These are phyloP conservation scores for Neohortaea acidophila DNA, from an alignment of 495 filamentous ascomycete genomes.

Conservation along the genomic window DNA sequence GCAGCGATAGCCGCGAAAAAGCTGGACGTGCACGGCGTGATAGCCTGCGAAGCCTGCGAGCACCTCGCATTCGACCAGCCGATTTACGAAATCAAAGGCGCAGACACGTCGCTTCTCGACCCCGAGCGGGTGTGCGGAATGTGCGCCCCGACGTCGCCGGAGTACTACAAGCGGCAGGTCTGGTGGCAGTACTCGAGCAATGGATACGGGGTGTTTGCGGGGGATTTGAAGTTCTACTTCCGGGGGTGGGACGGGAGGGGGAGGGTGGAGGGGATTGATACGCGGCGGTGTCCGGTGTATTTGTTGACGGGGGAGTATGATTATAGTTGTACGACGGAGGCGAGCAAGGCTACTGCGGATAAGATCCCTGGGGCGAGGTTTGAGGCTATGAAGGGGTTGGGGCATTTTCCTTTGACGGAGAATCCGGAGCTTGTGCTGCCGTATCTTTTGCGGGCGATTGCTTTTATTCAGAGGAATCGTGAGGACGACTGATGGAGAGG, in stretches of 20 bases:
- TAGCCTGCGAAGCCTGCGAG: slow-evolving; percentile 25
- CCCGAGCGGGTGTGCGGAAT: slow-evolving; percentile 30
- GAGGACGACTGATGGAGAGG: no score
- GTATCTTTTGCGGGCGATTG: slow-evolving; percentile 13
- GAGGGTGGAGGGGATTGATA: slow-evolving; percentile 26
- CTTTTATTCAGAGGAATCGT: slow-evolving; percentile 5
- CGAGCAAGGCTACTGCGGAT: slow-evolving; percentile 25
- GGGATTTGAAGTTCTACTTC: slow-evolving; percentile 33
- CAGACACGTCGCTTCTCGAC: slow-evolving; percentile 22
- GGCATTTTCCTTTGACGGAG: slow-evolving; percentile 27
- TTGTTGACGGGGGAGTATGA: slow-evolving; percentile 32
- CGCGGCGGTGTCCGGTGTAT: slow-evolving; percentile 27
- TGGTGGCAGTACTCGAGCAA: slow-evolving; percentile 29
- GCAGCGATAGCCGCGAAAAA: slow-evolving; percentile 25
- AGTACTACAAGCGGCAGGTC: slow-evolving; percentile 26
- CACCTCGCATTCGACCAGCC: slow-evolving; percentile 7
- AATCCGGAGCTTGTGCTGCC: slow-evolving; percentile 17
- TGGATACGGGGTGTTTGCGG: slow-evolving; percentile 30
- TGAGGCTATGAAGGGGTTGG: slow-evolving; percentile 26
- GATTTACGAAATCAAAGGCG: slow-evolving; percentile 11
- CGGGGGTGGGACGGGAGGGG: slow-evolving; percentile 29
- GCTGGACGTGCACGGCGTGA: slow-evolving; percentile 26
- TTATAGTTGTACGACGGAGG: slow-evolving; percentile 26
- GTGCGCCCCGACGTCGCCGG: slow-evolving; percentile 26
- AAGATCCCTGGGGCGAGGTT: slow-evolving; percentile 28